Percentiles rank a stretch among this genome's conserved stretches.
Conservation (phyloP, 371 early-diverging fungal species). For the Apophysomyces elegans region DNA sequence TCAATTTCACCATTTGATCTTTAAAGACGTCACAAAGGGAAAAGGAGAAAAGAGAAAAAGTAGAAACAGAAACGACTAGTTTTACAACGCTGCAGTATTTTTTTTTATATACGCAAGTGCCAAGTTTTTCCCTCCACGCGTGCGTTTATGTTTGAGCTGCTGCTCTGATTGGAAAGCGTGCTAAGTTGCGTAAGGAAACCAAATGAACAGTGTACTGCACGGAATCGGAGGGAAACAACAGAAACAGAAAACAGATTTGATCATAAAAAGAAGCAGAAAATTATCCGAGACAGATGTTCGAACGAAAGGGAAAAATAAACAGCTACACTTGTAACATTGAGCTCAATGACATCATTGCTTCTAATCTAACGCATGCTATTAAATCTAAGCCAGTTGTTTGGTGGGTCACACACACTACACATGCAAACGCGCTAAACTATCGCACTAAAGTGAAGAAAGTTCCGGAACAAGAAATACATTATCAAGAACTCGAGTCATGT, state of each 20-base stretch:
- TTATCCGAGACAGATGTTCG: background rate
- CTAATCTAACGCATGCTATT: too few species aligned
- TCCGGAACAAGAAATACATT: too few species aligned
- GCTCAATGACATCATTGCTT: too few species aligned
- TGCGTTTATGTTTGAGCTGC: conserved; percentile 7
- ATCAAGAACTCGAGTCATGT: too few species aligned
- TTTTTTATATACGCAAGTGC: background rate
- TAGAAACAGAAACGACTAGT: background rate
- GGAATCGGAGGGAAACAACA: background rate
- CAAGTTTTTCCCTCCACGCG: conserved; percentile 3
- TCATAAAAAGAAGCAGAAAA: background rate
- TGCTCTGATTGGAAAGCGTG: background rate
- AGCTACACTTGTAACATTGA: too few species aligned
- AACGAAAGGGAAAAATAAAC: too few species aligned
- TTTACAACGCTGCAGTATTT: background rate
- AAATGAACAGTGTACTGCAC: background rate
- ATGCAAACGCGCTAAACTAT: too few species aligned
- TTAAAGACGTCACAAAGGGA: background rate
- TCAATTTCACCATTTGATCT: conserved; percentile 17
- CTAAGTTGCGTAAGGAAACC: conserved; percentile 3
- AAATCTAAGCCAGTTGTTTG: too few species aligned
- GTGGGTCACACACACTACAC: too few species aligned
- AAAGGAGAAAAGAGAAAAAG: background rate
- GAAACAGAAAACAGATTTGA: background rate
- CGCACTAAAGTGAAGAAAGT: too few species aligned